Base-by-base conservation (phyloP, 2,329 filamentous ascomycete genomes). In the Ophiocordyceps polyrhachis-furcata region DNA sequence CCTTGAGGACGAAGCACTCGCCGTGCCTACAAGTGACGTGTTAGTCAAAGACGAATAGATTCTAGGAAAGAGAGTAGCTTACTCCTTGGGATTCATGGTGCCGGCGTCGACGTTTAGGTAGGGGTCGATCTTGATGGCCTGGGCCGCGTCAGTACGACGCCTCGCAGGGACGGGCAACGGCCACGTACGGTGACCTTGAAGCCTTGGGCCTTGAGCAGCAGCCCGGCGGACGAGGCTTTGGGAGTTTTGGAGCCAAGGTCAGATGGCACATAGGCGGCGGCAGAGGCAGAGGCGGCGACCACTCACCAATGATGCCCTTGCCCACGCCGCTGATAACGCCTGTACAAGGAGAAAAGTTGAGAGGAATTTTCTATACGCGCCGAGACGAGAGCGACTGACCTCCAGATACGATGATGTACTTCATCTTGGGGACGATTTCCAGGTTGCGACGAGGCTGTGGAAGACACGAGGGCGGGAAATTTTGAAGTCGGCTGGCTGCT, bases 1-100 rank as follows among this genome's bases (percentile, higher is more conserved):
- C 85, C 53, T 84, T 77, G 47, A 91, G 73, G 43, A 95, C 88
- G 58, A 89, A 94, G 52, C 83, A 81, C 65, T 94, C 88, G 51
- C 88, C 88, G 58, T 93, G 86, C 62, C 79, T 83, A 31, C 31
- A 45, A 15, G 28, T n/a, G 40, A 38, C 1, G 17, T 41, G 35
- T 53, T 44, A 53, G 47, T 31, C 4, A 35, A 35, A 13, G 6
- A 12, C 6, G 17, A 3, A 28, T 11, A 7, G 6, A 25, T 15
- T 15, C 8, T 7, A 14, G 9, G 11, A 13, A 14, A 4, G 12
- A 2, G 20, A 13, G 11, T 9, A 13, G 19, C 44, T 23, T 52
- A 55, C 57, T 63, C 59, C 13, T 59, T 53, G 7, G 60, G 61
- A 44, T 35, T 54, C 55, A 45, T 51, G 28, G 44, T 49, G 20